Conservation (phyloP, 2,329 filamentous ascomycete genomes). For the Exophiala sp. region DNA sequence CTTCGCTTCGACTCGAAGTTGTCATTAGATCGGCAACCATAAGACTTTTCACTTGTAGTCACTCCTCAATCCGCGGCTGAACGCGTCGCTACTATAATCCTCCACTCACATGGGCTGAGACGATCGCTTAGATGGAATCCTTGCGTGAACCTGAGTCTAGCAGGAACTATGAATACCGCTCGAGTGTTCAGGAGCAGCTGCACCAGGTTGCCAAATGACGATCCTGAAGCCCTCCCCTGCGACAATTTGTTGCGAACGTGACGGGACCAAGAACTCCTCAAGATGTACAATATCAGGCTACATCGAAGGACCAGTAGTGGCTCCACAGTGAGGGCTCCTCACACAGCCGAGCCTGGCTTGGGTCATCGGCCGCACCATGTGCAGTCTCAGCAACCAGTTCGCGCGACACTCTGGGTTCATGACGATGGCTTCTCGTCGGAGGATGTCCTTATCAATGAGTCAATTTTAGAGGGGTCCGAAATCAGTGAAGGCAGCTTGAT, state of each 20-base stretch:
- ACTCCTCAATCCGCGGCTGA: too few relatives aligned
- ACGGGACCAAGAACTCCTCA: background rate
- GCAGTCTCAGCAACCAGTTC: slow-evolving; percentile 8
- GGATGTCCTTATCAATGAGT: slow-evolving; percentile 59
- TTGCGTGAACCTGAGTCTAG: background rate
- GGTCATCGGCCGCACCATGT: background rate
- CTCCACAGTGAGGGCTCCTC: slow-evolving; percentile 19
- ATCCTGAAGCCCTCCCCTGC: too few relatives aligned
- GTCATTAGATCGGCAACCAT: too few relatives aligned
- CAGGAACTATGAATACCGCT: background rate
- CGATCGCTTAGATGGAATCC: background rate
- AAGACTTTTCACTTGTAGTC: too few relatives aligned
- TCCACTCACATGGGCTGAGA: too few relatives aligned
- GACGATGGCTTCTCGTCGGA: slow-evolving; percentile 72
- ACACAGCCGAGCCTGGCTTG: slow-evolving; percentile 4
- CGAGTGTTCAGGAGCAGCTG: background rate
- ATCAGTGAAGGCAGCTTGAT: slow-evolving; percentile 63
- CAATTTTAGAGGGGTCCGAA: slow-evolving; percentile 53
- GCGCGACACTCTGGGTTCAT: slow-evolving; percentile 46
- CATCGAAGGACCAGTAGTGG: slow-evolving; percentile 24
- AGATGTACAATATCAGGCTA: background rate
- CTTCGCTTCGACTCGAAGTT: background rate
- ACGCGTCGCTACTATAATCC: too few relatives aligned
- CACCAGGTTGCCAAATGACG: too few relatives aligned
- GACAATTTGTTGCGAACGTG: too few relatives aligned